Evolutionary conservation across 2,329 filamentous ascomycete genomes (phyloP).

Genomic region (Zasmidium cellare): DNA sequence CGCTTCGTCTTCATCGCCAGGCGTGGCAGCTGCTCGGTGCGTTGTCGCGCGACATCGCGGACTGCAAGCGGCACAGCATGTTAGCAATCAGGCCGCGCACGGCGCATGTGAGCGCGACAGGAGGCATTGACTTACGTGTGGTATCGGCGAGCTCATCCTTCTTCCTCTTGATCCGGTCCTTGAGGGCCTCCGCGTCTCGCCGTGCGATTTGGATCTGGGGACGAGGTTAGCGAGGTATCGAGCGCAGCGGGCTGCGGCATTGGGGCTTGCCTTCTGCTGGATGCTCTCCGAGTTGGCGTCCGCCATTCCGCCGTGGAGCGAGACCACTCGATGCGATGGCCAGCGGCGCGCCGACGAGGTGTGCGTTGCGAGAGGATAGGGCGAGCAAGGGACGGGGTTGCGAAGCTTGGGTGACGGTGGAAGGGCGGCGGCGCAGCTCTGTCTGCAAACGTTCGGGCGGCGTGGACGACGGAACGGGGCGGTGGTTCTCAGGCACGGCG

Average conservation of each 20-base stretch:
- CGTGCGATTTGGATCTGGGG: slow-evolving; percentile 83
- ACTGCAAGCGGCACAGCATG: slow-evolving; percentile 55
- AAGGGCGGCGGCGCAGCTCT: not conserved
- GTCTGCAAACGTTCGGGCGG: not conserved
- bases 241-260: slow-evolving; percentile 50
- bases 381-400: not conserved
- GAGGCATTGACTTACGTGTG: slow-evolving; percentile 69
- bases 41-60: slow-evolving; percentile 85
- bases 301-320: slow-evolving; percentile 39
- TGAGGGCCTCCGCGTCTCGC: slow-evolving; percentile 76
- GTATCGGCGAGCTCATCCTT: slow-evolving; percentile 99
- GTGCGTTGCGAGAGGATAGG: not conserved
- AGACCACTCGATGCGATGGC: slow-evolving; percentile 15
- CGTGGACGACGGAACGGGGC: not conserved
- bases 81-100: slow-evolving; percentile 26
- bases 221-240: slow-evolving; percentile 29
- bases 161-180: slow-evolving; percentile 70
- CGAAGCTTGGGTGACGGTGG: not conserved
- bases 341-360: not conserved
- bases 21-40: slow-evolving; percentile 87
- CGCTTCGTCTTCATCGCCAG: slow-evolving; percentile 98
- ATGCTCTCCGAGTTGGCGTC: slow-evolving; percentile 41
- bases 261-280: not conserved
- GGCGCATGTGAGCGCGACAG: not conserved
- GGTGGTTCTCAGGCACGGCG: not conserved